Percentiles rank a stretch among this genome's conserved stretches.
phyloP scores from a whole-genome alignment of 2,329 filamentous ascomycete species.

The Arthroderma uncinatum region DNA sequence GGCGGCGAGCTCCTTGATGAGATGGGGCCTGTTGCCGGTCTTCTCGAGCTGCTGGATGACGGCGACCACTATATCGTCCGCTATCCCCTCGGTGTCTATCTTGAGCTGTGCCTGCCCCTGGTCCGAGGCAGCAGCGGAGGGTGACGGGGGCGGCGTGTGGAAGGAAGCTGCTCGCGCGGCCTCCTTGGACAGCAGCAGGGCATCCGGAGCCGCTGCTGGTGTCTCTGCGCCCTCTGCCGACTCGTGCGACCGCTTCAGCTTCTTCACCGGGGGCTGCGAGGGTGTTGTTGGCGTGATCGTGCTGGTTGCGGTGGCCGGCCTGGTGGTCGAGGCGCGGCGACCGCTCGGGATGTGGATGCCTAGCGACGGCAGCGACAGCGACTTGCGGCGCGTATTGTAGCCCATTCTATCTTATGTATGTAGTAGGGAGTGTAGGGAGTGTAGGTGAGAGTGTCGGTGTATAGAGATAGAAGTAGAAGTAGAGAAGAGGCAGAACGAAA shows the following conservation, averaged over 20 bases:
- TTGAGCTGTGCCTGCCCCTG: slow-evolving; percentile 55
- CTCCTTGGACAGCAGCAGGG: slow-evolving; percentile 42
- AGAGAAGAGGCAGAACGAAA: slow-evolving; percentile 7
- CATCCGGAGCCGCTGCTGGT: slow-evolving; percentile 42
- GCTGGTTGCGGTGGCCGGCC: slow-evolving; percentile 47
- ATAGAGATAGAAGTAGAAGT: slow-evolving; percentile 8
- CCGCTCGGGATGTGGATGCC: slow-evolving; percentile 70
- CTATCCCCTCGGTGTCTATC: slow-evolving; percentile 69
- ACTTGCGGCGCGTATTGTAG: slow-evolving; percentile 96
- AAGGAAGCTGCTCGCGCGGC: background rate
- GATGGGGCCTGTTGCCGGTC: slow-evolving; percentile 81
- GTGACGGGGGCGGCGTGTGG: slow-evolving; percentile 22
- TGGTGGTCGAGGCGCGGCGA: slow-evolving; percentile 50
- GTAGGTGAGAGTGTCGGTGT: slow-evolving; percentile 22
- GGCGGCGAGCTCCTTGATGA: slow-evolving; percentile 84
- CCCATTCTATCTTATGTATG: slow-evolving; percentile 49
- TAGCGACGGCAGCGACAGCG: slow-evolving; percentile 79
- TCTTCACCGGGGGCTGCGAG: slow-evolving; percentile 49
- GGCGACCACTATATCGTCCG: slow-evolving; percentile 88
- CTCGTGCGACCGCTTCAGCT: slow-evolving; percentile 67
- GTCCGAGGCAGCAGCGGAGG: slow-evolving; percentile 66
- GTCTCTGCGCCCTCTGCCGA: slow-evolving; percentile 22
- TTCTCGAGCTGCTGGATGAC: slow-evolving; percentile 80
- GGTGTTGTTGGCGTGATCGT: background rate
- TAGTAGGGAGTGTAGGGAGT: background rate